Base-by-base conservation (phyloP, 495 filamentous ascomycete species). In the Hyaloscypha finlandica region DNA sequence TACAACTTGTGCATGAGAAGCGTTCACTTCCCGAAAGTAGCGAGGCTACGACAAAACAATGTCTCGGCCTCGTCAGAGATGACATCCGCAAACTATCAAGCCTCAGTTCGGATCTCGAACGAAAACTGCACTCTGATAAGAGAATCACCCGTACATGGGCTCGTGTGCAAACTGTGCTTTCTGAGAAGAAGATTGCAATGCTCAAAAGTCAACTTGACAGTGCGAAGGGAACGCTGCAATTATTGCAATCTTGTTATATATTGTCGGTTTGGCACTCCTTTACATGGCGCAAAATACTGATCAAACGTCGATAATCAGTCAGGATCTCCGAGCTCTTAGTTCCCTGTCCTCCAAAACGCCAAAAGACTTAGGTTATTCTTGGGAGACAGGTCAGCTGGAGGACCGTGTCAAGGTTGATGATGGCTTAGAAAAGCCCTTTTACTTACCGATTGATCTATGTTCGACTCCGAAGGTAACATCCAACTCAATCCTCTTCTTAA, bases 131-230 rank as follows among this genome's bases (percentile, higher is more conserved):
- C 37, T 61, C 59, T 22, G 59, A 51, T 4, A 61, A 61, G n/a
- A 61, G 35, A 19, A 3, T 29, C 12, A 45, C 59, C 35, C 59
- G 59, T n/a, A 61, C 59, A 20, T 61, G 31, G 59, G 59, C 59
- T 30, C 59, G 59, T 61, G 37, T 61, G 35, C 59, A 61, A 25
- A 61, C 59, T 39, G 59, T 61, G 8, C 59, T 61, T 8, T 61
- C 59, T 12, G 59, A 61, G 33, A 61, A 51, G n/a, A 61, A 61
- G 25, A 61, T 61, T 61, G 37, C 59, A 61, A 30, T 19, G n/a
- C 59, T 61, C 22, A 61, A 20, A 51, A 37, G 25, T 51, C 59
- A 61, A 48, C 12, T 61, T 16, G 59, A 42, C 4, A 0, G 35
- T 48, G 59, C 59, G 35, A 61, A 61, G 20, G 37, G 19, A 25